Conservation (phyloP, 1,284 basidiomycete genomes). For the Rhodotorula sp. region DNA sequence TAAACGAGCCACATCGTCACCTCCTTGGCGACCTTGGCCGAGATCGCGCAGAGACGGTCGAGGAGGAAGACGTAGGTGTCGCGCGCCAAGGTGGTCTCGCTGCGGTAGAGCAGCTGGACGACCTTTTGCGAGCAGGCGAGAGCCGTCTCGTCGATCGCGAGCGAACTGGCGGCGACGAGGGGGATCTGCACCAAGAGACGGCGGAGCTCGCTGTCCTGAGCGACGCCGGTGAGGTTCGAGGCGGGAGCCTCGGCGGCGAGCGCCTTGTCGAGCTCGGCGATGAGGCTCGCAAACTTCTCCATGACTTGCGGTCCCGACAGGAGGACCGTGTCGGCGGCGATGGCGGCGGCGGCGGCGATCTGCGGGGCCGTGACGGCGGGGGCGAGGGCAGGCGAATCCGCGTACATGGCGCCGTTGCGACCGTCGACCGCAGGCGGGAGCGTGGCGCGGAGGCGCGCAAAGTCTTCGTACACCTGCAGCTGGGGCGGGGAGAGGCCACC, state of each 20-base stretch:
- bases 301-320: conserved; percentile 44
- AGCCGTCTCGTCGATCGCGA: conserved; percentile 79
- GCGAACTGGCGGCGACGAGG: conserved; percentile 71
- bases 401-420: conserved; percentile 32
- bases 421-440: conserved; percentile 23
- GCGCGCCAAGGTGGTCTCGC: conserved; percentile 73
- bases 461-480: conserved; percentile 91
- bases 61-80: conserved; percentile 88
- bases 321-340: conserved; percentile 20
- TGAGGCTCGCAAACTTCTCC: conserved; percentile 55
- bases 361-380: conserved; percentile 20
- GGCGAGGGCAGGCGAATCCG: conserved; percentile 34
- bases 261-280: conserved; percentile 76
- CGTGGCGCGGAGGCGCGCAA: conserved; percentile 53
- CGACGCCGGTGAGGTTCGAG: conserved; percentile 64
- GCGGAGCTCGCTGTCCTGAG: conserved; percentile 81
- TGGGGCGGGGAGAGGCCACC: conserved; percentile 81
- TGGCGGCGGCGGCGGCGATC: conserved; percentile 23
- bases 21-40: conserved; percentile 91
- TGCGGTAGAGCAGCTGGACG: conserved; percentile 84
- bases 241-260: conserved; percentile 57
- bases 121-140: conserved; percentile 92
- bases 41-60: conserved; percentile 83
- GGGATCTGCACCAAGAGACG: conserved; percentile 78
- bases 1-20: conserved; percentile 96